Base-by-base conservation (phyloP, 164 flowering plant genomes). In the Berberis thunbergii region DNA sequence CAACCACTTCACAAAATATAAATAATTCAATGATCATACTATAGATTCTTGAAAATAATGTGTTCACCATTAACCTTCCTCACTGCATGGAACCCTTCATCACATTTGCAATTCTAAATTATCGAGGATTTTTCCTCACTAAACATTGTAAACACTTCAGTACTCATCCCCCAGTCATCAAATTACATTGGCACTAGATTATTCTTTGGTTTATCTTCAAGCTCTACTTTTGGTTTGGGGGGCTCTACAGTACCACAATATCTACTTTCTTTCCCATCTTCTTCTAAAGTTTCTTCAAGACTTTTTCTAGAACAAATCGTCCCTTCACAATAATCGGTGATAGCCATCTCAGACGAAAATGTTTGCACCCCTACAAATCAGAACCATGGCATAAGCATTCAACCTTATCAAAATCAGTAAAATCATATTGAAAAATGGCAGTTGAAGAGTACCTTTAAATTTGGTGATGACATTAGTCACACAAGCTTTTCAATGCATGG, bases 181-280 rank as follows among this genome's bases (percentile, higher is more conserved):
- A 54, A 61, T 43, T 64, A 4, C 66, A 72, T 39, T 9, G 56
- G 39, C 8, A 41, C 42, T 26, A 43, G 1, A 5, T 3, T 59
- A 26, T 26, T 26, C 41, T 49, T 57, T 10, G 3, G 4, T 4
- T 11, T 52, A 26, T 52, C 54, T 46, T 8, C 49, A 8, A 8
- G 8, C 54, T 26, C 65, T 11, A 12, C 65, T 6, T 62, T 46
- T 6, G 39, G 41, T 50, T 74, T 63, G 2, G 56, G 38, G 2
- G 50, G 13, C 2, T 62, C 57, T 61, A 60, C 13, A n/a, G 45
- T 11, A 46, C 43, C 7, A 64, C 62, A 12, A 74, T 75, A 65
- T 85, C 83, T 13, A 81, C 86, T 50, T 58, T 80, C 68, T 84
- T 89, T 59, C 96, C 89, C 0, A 86, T 87, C 71, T 87, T 84